Percentiles rank a stretch among this genome's conserved stretches.
Evolutionary conservation across 768 basidiomycete species (phyloP).

Genomic region (Termitomyces titanicus): DNA sequence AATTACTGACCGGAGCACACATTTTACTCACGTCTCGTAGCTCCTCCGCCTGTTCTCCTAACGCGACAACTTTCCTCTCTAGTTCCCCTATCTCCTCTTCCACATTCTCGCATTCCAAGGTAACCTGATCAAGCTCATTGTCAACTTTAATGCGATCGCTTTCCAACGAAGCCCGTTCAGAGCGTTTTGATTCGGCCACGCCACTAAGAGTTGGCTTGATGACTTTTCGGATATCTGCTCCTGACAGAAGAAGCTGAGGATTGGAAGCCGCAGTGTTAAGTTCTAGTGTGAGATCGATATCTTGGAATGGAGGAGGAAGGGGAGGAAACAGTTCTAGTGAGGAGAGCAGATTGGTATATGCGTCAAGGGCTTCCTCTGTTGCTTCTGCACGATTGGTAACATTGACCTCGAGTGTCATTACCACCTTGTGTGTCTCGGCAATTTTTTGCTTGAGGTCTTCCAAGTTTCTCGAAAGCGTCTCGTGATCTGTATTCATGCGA

Average conservation of each 20-base stretch:
- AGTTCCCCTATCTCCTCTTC: constrained; percentile 74
- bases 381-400: constrained; percentile 75
- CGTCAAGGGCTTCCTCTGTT: constrained; percentile 78
- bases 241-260: constrained; percentile 62
- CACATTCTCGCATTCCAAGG: constrained; percentile 73
- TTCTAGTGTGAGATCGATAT: constrained; percentile 76
- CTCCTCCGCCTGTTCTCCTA: constrained; percentile 78
- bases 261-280: constrained; percentile 76
- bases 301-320: constrained; percentile 64
- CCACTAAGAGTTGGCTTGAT: constrained; percentile 75
- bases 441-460: constrained; percentile 78
- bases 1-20: neutral
- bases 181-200: constrained; percentile 69
- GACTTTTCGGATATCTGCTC: constrained; percentile 65
- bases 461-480: constrained; percentile 66
- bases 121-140: constrained; percentile 77
- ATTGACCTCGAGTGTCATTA: constrained; percentile 81
- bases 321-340: constrained; percentile 76
- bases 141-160: constrained; percentile 79
- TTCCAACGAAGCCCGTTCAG: constrained; percentile 66
- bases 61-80: constrained; percentile 65
- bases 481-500: constrained; percentile 89
- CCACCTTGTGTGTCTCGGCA: constrained; percentile 63
- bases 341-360: constrained; percentile 73
- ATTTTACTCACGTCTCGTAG: constrained; percentile 64